Evolutionary conservation across 106 monocot genomes (phyloP), one percentile per base, ranked within the genome.

Genomic region (Ottelia alismoides): DNA sequence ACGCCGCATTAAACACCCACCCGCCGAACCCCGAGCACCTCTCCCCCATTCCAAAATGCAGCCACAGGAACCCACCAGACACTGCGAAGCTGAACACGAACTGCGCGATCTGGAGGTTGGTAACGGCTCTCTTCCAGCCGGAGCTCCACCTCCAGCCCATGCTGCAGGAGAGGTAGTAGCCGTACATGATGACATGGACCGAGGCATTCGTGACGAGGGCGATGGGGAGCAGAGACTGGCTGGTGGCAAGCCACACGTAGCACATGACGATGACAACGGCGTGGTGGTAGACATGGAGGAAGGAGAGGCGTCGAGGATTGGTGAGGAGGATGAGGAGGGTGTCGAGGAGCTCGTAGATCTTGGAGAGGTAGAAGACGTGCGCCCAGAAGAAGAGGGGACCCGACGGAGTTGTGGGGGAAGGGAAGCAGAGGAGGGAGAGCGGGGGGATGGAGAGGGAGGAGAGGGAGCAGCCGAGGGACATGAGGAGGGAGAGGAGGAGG

Each of bases 241-340:
- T 1, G 9, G 83, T 60, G 18, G 56, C 24, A 22, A 93, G 57
- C 87, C 93, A 93, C 3, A 84, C 23, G 66, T 84, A 80, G 70
- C 75, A 80, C 87, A 93, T 81, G 51, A 75, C 65, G 30, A 81
- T 46, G 49, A 88, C 84, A 28, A 64, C 61, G 28, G 87, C 80
- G 75, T 93, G 93, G 83, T 93, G 93, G 87, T 93, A 93, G 49
- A 88, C 84, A 53, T 93, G 93, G 35, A 93, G 75, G 61, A 93
- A 84, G 14, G 93, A 75, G 31, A 86, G 83, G 20, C 71, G 63
- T 9, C 76, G 45, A 6, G 56, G 11, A 20, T 51, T 32, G 32
- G 64, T 24, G 49, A 84, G 61, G 52, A 93, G 55, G 64, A 93
- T 84, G 67, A 93, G 75, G 52, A 84, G 58, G 50, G 93, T 88